Evolutionary conservation across 2,329 filamentous ascomycete species (phyloP), one percentile per base, ranked within the genome.

Genomic region (Clarireedia paspali): DNA sequence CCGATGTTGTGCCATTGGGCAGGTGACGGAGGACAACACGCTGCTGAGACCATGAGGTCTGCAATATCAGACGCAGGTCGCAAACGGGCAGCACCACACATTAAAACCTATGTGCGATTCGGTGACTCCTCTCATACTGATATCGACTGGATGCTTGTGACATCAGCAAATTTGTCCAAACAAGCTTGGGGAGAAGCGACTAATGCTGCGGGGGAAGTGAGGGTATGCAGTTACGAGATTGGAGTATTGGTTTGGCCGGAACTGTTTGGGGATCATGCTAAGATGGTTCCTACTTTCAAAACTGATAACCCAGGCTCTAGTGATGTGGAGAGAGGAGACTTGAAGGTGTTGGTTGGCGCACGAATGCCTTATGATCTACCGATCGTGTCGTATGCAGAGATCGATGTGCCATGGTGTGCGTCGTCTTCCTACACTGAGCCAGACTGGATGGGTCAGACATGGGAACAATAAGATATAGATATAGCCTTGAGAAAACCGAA

Each of bases 161-260:
- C 89, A 0, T 94, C 88, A n/a, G 90, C 91, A n/a, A 96, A 95
- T 63, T 70, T 96, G 2, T 94, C 88, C 1, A 92, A 85, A 59
- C 90, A 95, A 70, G 91, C 91, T 0, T 96, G 91, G 91, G 91
- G 91, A 1, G 83, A 87, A 39, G 75, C 79, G 2, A 70, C 68
- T 1, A 82, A 79, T 59, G 10, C 74, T 3, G 73, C 76, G 0
- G 82, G 81, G 0, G 80, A 88, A 63, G 73, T 90, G 30, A 79
- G 85, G 38, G 82, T 95, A 27, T 84, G 86, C 57, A 94, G 88
- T 30, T 96, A 86, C 75, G 91, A 96, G 69, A 80, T 89, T 34
- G 91, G 91, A 0, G 88, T 96, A 1, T 68, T 95, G 47, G 78
- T 95, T 0, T 95, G 90, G 88, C 90, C 91, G 0, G 81, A 71